Conservation (phyloP, 306 rosid genomes). For the Malus sieversii region DNA sequence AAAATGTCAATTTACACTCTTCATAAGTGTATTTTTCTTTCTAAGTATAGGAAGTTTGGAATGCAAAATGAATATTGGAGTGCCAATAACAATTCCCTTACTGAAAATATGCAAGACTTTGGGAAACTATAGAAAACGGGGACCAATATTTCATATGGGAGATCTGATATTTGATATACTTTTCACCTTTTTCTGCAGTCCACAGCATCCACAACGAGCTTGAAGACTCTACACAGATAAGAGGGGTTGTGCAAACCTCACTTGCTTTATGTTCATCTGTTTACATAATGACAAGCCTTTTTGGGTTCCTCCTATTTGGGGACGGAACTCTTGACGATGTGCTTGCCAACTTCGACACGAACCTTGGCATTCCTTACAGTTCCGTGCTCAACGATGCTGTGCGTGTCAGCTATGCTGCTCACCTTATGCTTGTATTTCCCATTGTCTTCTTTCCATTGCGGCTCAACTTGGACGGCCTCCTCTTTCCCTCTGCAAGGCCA, state of each 20-base stretch:
- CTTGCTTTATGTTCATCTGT: constrained; percentile 71
- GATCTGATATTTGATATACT: not conserved
- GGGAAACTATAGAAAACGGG: not conserved
- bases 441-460: constrained; percentile 69
- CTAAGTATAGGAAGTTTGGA: no score
- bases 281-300: constrained; percentile 73
- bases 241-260: constrained; percentile 55
- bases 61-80: no score
- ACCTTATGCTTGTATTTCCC: constrained; percentile 83
- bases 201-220: constrained; percentile 76
- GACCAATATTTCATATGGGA: not conserved
- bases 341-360: constrained; percentile 73
- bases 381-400: constrained; percentile 63
- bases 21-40: no score
- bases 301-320: constrained; percentile 85
- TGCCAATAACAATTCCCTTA: no score
- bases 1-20: no score
- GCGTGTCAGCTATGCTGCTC: constrained; percentile 86
- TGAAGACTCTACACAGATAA: constrained; percentile 59
- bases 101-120: not conserved
- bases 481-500: constrained; percentile 61
- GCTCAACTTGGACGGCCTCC: constrained; percentile 68
- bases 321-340: constrained; percentile 79
- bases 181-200: constrained; percentile 44
- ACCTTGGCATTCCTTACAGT: constrained; percentile 76